Percentiles rank a stretch among this genome's conserved stretches.
phyloP scores from a whole-genome alignment of 495 filamentous ascomycete genomes.

The Aspergillus nanangensis region DNA sequence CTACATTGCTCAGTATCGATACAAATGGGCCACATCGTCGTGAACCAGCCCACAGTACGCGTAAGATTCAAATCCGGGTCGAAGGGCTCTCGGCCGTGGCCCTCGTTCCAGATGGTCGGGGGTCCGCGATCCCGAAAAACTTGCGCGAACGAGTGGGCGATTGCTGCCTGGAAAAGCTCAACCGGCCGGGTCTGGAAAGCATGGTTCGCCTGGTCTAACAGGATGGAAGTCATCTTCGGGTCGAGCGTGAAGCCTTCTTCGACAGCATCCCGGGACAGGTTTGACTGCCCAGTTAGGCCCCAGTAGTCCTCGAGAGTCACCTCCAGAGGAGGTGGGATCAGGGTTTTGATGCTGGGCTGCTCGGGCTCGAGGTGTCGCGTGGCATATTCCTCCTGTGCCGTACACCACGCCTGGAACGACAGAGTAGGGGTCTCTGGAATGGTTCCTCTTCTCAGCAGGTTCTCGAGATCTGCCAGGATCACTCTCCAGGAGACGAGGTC shows the following conservation, averaged over 20 bases:
- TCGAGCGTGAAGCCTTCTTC: not conserved
- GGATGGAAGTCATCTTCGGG: not conserved
- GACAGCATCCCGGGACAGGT: not conserved
- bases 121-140: not conserved
- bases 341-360: not conserved
- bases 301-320: constrained; percentile 23
- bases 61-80: constrained; percentile 31
- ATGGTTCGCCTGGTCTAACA: not conserved
- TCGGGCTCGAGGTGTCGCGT: not conserved
- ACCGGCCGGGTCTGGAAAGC: not conserved
- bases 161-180: not conserved
- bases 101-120: not conserved
- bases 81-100: not conserved
- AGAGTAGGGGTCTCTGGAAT: constrained; percentile 24
- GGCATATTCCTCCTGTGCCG: constrained; percentile 9
- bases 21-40: constrained; percentile 25
- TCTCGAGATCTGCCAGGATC: constrained; percentile 49
- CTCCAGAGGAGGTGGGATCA: not conserved
- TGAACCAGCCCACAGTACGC: constrained; percentile 43
- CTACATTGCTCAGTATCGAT: not conserved
- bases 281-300: constrained; percentile 28
- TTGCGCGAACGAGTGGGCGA: not conserved
- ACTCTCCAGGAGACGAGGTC: constrained; percentile 54
- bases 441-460: constrained; percentile 29
- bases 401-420: constrained; percentile 51